Evolutionary conservation across 2,329 filamentous ascomycete genomes (phyloP), one percentile per base, ranked within the genome.

Genomic region (Phialemonium atrogriseum): DNA sequence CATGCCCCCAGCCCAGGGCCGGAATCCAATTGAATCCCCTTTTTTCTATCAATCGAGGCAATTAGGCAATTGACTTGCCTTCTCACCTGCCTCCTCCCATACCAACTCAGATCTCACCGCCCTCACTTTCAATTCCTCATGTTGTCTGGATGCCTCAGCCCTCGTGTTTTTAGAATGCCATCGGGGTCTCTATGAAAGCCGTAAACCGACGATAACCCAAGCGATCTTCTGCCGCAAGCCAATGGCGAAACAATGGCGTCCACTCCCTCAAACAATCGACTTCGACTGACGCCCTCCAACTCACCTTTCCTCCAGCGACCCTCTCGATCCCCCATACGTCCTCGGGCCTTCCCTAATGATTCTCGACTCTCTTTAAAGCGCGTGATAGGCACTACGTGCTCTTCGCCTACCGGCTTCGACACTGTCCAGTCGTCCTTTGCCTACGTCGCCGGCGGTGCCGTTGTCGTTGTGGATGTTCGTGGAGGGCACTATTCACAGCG

Each of bases 391-490:
- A 94, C 88, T 15, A 96, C 89, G 7, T 89, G 86, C 41, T 75
- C 68, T 44, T 84, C 83, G 5, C 80, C 86, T 24, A 88, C 83
- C 51, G 86, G 84, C 40, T 94, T 98, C 56, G 87, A 93, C 52
- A 79, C 75, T 41, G 77, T 89, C 38, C 66, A 80, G 24, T 74
- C 79, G 10, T 80, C 72, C 30, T 94, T 96, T 57, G 87, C 87
- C 34, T 91, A 94, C 54, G 88, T 87, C 41, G 89, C 91, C 7
- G 91, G 91, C 34, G 91, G 87, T 8, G 86, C 89, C 25, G 89
- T 86, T n/a, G 85, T 98, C 1, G 75, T 96, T 12, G 85, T 88
- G 7, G 79, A 84, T 44, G 68, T 95, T 32, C 75, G 85, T 41
- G 73, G 77, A 31, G 68, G 83, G 50, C 56, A 64, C 30, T 73